These are phyloP conservation scores for Alternaria longipes DNA, from an alignment of 2,329 filamentous ascomycete genomes.

Conservation along the genomic window DNA sequence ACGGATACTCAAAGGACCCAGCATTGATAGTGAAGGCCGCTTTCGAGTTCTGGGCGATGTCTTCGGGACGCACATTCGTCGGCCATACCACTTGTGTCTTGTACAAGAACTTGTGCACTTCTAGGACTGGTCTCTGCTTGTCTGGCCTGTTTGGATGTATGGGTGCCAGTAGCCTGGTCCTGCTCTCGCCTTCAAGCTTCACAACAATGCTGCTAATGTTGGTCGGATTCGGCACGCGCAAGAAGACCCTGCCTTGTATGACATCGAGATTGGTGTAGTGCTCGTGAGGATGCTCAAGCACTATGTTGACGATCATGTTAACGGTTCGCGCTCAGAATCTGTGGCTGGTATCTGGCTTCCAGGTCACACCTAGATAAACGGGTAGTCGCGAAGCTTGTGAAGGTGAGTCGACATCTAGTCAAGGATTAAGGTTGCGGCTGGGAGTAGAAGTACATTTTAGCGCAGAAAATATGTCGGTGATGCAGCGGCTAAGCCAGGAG, in stretches of 20 bases:
- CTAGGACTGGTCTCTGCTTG: constrained; percentile 58
- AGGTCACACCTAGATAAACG: constrained; percentile 23
- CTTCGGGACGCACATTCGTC: constrained; percentile 55
- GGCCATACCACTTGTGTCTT: constrained; percentile 78
- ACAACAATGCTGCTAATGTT: constrained; percentile 70
- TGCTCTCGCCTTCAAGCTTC: constrained; percentile 83
- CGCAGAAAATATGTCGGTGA: constrained; percentile 12
- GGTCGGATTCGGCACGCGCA: constrained; percentile 56
- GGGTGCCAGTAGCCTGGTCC: constrained; percentile 69
- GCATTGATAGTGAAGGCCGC: constrained; percentile 68
- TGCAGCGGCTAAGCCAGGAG: constrained; percentile 39
- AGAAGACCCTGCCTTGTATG: constrained; percentile 66
- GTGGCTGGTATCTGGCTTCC: constrained; percentile 2
- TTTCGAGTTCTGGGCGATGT: constrained; percentile 51
- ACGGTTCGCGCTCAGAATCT: constrained; percentile 8
- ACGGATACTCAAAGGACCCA: constrained; percentile 79
- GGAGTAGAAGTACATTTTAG: constrained; percentile 17
- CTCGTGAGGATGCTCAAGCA: constrained; percentile 70
- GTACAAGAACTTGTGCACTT: constrained; percentile 74
- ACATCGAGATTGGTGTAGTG: constrained; percentile 84
- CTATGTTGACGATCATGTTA: constrained; percentile 65
- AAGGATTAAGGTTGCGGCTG: constrained; percentile 24
- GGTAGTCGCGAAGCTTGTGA: constrained; percentile 26
- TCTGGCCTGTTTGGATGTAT: constrained; percentile 52
- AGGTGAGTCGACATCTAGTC: constrained; percentile 32